These are phyloP conservation scores for Rhizopogon salebrosus DNA, from an alignment of 768 basidiomycete species.

Conservation along the genomic window DNA sequence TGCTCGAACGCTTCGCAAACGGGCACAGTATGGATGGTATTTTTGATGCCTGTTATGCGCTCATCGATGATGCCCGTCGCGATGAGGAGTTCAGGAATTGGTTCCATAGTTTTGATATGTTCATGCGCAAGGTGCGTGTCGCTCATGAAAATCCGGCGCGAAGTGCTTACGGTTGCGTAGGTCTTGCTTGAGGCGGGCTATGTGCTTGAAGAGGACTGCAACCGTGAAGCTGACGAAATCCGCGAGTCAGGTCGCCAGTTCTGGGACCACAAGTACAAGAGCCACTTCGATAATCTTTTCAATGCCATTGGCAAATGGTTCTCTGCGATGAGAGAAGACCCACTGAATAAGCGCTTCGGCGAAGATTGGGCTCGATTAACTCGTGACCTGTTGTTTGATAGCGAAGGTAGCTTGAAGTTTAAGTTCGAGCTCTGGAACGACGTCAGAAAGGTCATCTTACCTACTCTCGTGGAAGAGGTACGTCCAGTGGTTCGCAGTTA, in stretches of 20 bases:
- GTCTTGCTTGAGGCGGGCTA: constrained; percentile 79
- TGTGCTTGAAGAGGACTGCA: constrained; percentile 75
- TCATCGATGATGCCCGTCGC: constrained; percentile 68
- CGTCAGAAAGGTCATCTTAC: constrained; percentile 77
- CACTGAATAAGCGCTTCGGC: constrained; percentile 74
- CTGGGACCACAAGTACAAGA: constrained; percentile 69
- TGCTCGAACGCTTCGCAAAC: constrained; percentile 91
- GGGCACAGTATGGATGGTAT: constrained; percentile 60
- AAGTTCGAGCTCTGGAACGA: constrained; percentile 89
- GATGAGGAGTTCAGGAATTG: constrained; percentile 74
- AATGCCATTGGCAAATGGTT: constrained; percentile 73
- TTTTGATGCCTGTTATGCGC: constrained; percentile 60
- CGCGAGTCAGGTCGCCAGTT: constrained; percentile 70
- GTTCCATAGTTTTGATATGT: constrained; percentile 61
- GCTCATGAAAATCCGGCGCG: not conserved
- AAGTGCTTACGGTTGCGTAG: constrained; percentile 24
- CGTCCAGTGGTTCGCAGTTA: constrained; percentile 12
- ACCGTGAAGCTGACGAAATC: constrained; percentile 56
- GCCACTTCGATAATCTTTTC: constrained; percentile 79
- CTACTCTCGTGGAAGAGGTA: constrained; percentile 71
- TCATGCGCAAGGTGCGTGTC: constrained; percentile 53
- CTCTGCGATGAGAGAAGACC: constrained; percentile 79
- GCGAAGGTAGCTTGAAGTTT: constrained; percentile 80
- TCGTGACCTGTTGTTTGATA: constrained; percentile 71
- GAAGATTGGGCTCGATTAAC: constrained; percentile 80